Conservation (phyloP, 306 rosid genomes). For the Hippophae gyantsensis region DNA sequence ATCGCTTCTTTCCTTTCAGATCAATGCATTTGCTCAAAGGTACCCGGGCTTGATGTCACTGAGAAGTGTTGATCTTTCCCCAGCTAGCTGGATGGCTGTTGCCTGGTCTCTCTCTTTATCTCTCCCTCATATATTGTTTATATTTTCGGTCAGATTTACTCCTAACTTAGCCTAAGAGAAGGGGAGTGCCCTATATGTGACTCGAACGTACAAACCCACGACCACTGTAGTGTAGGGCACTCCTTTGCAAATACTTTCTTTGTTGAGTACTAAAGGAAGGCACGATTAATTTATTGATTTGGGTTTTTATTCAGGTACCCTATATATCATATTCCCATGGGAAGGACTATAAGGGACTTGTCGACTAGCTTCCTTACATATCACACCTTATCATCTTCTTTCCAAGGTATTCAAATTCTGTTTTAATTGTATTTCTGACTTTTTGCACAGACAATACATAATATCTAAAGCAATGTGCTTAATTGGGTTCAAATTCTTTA, state of each 20-base stretch:
- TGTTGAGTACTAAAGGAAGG: too few species aligned
- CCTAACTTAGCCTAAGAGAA: too few species aligned
- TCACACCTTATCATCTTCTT: conserved; percentile 93
- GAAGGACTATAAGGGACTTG: conserved; percentile 80
- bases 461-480: background rate
- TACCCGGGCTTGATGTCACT: conserved; percentile 82
- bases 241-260: too few species aligned
- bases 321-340: conserved; percentile 97
- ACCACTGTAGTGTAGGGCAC: too few species aligned
- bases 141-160: too few species aligned
- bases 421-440: background rate
- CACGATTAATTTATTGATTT: background rate
- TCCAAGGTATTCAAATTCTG: conserved; percentile 53
- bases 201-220: too few species aligned
- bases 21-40: conserved; percentile 60
- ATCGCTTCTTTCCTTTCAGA: conserved; percentile 40
- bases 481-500: conserved; percentile 5
- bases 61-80: conserved; percentile 92
- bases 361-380: conserved; percentile 88
- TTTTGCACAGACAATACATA: background rate
- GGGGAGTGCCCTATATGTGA: too few species aligned
- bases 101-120: conserved; percentile 53
- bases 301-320: conserved; percentile 69
- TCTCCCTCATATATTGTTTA: too few species aligned
- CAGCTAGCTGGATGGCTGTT: conserved; percentile 99